phyloP scores from a whole-genome alignment of 2,329 filamentous ascomycete genomes.

The Ceratocystis harringtonii region DNA sequence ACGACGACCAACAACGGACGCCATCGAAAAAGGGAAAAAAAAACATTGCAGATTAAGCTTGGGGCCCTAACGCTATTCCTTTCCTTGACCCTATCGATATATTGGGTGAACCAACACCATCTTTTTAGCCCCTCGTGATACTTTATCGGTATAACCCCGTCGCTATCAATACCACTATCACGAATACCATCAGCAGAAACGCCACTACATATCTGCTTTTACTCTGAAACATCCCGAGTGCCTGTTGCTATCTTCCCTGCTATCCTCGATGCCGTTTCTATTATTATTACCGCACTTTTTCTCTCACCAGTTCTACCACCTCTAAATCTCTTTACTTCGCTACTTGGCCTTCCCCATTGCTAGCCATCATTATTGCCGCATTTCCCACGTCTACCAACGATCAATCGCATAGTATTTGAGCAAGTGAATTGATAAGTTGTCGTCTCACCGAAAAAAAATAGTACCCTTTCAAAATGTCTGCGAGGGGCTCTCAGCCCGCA shows the following conservation, averaged over 20 bases:
- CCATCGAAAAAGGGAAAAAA: neutral
- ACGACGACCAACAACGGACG: neutral
- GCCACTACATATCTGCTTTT: neutral
- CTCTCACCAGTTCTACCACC: neutral
- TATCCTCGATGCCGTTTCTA: neutral
- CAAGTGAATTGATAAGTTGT: neutral
- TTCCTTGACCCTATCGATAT: neutral
- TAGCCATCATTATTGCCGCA: neutral
- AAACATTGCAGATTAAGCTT: neutral
- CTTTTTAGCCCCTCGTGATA: neutral
- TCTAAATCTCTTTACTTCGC: neutral
- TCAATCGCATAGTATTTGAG: neutral
- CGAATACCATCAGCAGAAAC: neutral
- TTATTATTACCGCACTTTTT: neutral
- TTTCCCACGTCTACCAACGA: neutral
- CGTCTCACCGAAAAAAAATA: neutral
- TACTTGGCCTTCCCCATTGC: neutral
- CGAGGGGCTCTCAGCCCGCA: slow-evolving; percentile 23
- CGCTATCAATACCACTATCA: neutral
- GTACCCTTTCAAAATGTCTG: slow-evolving; percentile 9
- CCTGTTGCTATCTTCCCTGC: neutral
- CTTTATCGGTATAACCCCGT: neutral
- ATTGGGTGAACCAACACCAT: neutral
- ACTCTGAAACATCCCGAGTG: neutral
- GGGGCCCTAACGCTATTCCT: neutral